Conservation (phyloP, 2,329 filamentous ascomycete genomes). For the Xylaria sp. region DNA sequence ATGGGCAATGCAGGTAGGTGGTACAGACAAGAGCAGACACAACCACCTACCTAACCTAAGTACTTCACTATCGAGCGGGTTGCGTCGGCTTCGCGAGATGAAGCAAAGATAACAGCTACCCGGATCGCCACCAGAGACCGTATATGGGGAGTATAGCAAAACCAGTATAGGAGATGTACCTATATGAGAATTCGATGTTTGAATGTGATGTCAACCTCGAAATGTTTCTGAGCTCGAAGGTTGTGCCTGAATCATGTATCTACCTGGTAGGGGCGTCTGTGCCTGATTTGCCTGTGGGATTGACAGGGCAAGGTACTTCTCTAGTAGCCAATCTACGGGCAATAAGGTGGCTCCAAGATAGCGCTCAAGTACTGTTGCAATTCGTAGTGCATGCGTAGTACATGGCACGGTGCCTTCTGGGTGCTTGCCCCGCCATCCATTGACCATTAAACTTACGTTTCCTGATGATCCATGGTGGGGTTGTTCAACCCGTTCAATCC, state of each 20-base stretch:
- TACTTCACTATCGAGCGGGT: constrained; percentile 13
- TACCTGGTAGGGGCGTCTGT: background rate
- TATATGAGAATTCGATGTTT: background rate
- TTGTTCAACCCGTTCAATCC: background rate
- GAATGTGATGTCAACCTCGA: background rate
- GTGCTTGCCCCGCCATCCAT: constrained; percentile 12
- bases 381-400: background rate
- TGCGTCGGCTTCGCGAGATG: constrained; percentile 21
- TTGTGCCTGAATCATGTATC: constrained; percentile 2
- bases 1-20: constrained; percentile 3
- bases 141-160: background rate
- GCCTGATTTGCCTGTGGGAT: background rate
- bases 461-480: constrained; percentile 22
- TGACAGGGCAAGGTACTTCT: constrained; percentile 4
- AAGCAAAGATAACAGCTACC: background rate
- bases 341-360: constrained; percentile 9
- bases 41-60: constrained; percentile 6
- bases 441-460: background rate
- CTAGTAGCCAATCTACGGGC: background rate
- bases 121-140: background rate
- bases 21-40: constrained; percentile 12
- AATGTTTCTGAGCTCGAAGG: too few species aligned
- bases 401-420: background rate
- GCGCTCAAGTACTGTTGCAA: background rate
- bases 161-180: background rate